Evolutionary conservation across 768 basidiomycete species (phyloP), one percentile per base, ranked within the genome.

Genomic region (Boletus sensibilis): DNA sequence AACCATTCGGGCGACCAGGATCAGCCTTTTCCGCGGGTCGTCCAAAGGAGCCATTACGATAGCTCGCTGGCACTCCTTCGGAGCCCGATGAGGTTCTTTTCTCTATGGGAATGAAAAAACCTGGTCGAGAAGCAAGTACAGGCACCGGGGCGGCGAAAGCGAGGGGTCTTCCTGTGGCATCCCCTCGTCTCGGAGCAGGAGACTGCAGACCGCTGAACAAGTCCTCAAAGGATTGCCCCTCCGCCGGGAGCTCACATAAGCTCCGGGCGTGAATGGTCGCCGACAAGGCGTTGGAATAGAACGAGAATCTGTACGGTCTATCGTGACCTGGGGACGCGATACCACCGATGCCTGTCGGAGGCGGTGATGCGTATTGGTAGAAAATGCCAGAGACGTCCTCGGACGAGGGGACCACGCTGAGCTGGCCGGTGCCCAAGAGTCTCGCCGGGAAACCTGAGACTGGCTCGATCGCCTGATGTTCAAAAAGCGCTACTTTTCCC

Each of bases 241-340:
- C 94, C 0, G 90, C 92, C 0, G 97, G 97, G 16, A 99, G 81
- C 71, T 99, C 97, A 53, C 90, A 86, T 16, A 99, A 75, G 59
- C 89, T 94, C 18, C 94, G 83, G 0, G 97, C 92, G 75, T 98
- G 96, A 46, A 99, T 98, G 1, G 97, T 98, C 0, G 94, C 89
- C 3, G 88, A 85, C 47, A 97, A 77, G 5, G 88, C 82, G 65
- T 97, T 98, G 18, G 93, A 98, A 74, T 98, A 99, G 76, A 98
- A 99, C 0, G 97, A 98, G 75, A 98, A 99, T 43, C 97, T 84
- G 68, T 98, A 98, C 10, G 95, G 96, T 65, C 94, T 79, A 65
- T 94, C 93, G 60, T 94, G 88, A 0, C 81, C 84, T 4, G 79
- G 76, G 49, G 78, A 74, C 23, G 79, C 71, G 48, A 80, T 76